Percentiles rank a stretch among this genome's conserved stretches.
Evolutionary conservation across 768 basidiomycete genomes (phyloP).

Genomic region (Kwoniella shandongensis): DNA sequence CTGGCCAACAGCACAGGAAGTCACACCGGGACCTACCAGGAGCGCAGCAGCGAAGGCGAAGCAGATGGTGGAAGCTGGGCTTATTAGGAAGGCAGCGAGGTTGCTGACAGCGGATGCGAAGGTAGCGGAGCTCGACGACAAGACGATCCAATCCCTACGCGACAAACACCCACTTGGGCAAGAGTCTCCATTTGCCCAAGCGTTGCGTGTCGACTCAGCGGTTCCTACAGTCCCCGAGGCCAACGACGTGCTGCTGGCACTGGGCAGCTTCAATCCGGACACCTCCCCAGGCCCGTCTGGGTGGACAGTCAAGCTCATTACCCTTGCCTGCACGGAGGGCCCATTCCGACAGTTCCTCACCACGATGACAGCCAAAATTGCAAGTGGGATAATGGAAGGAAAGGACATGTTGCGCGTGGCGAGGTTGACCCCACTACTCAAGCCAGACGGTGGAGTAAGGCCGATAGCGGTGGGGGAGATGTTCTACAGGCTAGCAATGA

Average conservation of each 20-base stretch:
- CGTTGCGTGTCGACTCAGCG: constrained; percentile 42
- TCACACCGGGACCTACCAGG: neutral
- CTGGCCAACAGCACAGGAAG: neutral
- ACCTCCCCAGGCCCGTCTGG: constrained; percentile 5
- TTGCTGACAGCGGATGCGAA: neutral
- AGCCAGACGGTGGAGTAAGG: constrained; percentile 24
- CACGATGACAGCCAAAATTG: neutral
- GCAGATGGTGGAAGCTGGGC: constrained; percentile 3
- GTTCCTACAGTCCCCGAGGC: constrained; percentile 40
- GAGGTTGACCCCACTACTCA: constrained; percentile 25
- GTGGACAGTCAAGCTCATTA: constrained; percentile 5
- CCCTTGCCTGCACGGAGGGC: neutral
- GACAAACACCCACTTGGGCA: constrained; percentile 3
- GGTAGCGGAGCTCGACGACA: neutral
- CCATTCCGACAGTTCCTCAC: neutral
- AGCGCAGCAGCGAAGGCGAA: neutral
- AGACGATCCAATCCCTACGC: neutral
- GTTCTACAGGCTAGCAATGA: constrained; percentile 28
- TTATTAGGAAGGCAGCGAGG: constrained; percentile 7
- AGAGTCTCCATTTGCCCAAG: neutral
- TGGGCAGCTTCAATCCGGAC: neutral
- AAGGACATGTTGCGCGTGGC: constrained; percentile 16
- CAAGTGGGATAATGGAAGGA: constrained; percentile 13
- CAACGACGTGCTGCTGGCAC: neutral
- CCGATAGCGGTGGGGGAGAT: constrained; percentile 40